Conservation (phyloP, 2,329 filamentous ascomycete species). For the Setomelanomma holmii region DNA sequence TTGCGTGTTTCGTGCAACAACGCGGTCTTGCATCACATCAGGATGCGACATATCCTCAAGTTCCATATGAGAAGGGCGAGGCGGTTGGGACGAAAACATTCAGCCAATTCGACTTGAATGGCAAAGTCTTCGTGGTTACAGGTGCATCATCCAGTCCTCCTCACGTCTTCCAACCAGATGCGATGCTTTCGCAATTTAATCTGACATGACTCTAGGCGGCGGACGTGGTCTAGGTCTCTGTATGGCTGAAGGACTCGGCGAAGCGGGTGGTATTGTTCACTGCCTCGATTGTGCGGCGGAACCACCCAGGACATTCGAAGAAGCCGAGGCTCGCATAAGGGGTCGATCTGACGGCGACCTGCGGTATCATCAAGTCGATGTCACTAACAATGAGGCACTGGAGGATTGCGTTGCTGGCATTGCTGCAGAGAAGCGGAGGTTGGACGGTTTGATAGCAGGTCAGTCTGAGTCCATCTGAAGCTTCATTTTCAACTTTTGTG, state of each 20-base stretch:
- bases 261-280: constrained; percentile 76
- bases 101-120: constrained; percentile 38
- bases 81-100: constrained; percentile 23
- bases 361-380: constrained; percentile 79
- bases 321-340: constrained; percentile 66
- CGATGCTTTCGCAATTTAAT: constrained; percentile 36
- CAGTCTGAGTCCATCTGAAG: neutral
- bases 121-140: constrained; percentile 59
- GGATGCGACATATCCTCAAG: constrained; percentile 15
- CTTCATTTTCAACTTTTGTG: too few relatives aligned
- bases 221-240: constrained; percentile 73
- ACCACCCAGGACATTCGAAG: constrained; percentile 66
- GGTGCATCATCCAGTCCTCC: constrained; percentile 68
- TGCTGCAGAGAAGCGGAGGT: constrained; percentile 69
- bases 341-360: constrained; percentile 68
- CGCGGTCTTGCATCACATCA: constrained; percentile 15
- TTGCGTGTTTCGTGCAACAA: constrained; percentile 8
- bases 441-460: constrained; percentile 77
- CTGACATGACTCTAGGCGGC: constrained; percentile 61
- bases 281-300: constrained; percentile 66
- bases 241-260: constrained; percentile 74
- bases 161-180: constrained; percentile 52
- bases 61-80: constrained; percentile 27
- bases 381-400: constrained; percentile 71
- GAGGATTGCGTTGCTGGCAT: constrained; percentile 72